phyloP scores from a whole-genome alignment of 495 filamentous ascomycete species.

The Tuber brumale region DNA sequence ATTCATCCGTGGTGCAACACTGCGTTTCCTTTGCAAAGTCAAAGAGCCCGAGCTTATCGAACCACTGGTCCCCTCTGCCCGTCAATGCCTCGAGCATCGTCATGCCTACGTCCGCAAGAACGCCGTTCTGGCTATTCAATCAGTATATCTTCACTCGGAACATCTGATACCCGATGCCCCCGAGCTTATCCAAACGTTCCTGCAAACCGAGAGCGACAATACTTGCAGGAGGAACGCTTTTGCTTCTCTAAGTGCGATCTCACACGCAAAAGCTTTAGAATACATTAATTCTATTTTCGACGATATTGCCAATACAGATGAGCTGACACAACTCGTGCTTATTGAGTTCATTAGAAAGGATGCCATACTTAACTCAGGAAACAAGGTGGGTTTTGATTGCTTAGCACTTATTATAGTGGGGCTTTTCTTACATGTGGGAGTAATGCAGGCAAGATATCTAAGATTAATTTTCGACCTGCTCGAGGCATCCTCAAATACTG shows the following conservation, averaged over 20 bases:
- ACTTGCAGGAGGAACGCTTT: conserved; percentile 99
- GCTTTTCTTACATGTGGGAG: conserved; percentile 43
- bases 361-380: conserved; percentile 85
- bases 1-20: conserved; percentile 92
- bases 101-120: conserved; percentile 98
- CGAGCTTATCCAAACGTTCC: conserved; percentile 82
- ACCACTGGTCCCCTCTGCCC: conserved; percentile 83
- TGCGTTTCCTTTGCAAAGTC: conserved; percentile 94
- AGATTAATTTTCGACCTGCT: conserved; percentile 94
- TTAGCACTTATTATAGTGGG: neutral
- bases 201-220: conserved; percentile 83
- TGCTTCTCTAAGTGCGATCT: conserved; percentile 80
- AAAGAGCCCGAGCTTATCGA: conserved; percentile 94
- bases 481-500: conserved; percentile 85
- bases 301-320: conserved; percentile 86
- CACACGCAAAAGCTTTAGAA: conserved; percentile 83
- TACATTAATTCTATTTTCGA: conserved; percentile 91
- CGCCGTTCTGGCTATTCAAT: conserved; percentile 87
- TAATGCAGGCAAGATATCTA: conserved; percentile 69
- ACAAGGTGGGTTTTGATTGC: conserved; percentile 60
- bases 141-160: conserved; percentile 87
- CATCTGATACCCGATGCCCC: conserved; percentile 91
- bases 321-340: conserved; percentile 85
- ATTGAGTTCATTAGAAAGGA: conserved; percentile 97
- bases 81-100: conserved; percentile 85